These are phyloP conservation scores for Boletus sp. DNA, from an alignment of 768 basidiomycete genomes.

Conservation along the genomic window DNA sequence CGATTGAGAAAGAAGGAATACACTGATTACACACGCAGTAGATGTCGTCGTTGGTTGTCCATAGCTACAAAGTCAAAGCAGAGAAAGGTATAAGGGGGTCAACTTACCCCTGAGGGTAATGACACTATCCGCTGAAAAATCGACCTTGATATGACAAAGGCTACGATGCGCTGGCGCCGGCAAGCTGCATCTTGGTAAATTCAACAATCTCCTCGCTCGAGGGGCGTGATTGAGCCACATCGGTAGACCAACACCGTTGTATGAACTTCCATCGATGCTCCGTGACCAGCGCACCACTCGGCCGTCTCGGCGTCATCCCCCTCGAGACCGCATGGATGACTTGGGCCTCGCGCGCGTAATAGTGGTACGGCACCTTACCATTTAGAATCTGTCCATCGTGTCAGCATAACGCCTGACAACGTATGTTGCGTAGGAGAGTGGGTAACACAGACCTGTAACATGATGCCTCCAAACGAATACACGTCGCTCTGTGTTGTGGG, in stretches of 20 bases:
- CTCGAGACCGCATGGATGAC: constrained; percentile 5
- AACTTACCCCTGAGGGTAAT: no score
- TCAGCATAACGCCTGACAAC: no score
- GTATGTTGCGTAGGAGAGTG: no score
- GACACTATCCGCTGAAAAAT: no score
- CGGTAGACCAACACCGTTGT: constrained; percentile 17
- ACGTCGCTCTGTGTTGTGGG: not conserved
- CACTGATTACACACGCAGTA: no score
- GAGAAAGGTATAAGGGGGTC: no score
- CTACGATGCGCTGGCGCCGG: no score
- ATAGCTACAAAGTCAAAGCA: not conserved
- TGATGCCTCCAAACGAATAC: constrained; percentile 5
- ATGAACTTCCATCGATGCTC: constrained; percentile 11
- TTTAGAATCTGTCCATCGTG: not conserved
- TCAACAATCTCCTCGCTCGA: constrained; percentile 27
- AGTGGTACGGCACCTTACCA: constrained; percentile 15
- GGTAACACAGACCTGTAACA: not conserved
- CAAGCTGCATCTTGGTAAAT: constrained; percentile 1
- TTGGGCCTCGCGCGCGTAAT: constrained; percentile 8
- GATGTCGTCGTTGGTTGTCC: no score
- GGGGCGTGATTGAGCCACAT: constrained; percentile 24
- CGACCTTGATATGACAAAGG: no score
- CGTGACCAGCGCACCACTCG: not conserved
- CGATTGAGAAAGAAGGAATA: not conserved
- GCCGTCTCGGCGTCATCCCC: not conserved